Evolutionary conservation across 2,329 filamentous ascomycete genomes (phyloP).

Genomic region (Amphichorda felina): DNA sequence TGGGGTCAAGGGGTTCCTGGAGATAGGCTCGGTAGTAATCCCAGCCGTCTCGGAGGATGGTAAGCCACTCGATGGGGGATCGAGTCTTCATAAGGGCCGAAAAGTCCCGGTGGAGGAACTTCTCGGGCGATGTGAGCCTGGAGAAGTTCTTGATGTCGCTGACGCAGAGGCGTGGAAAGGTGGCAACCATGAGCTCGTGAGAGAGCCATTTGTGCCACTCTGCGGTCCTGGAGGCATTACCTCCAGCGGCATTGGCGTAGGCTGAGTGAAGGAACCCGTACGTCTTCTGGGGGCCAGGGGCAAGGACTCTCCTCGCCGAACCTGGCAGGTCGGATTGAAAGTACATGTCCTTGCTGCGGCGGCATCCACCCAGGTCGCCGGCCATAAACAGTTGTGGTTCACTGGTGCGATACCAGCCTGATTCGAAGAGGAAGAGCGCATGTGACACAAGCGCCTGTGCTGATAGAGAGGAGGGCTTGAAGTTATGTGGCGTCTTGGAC

Average conservation of each 20-base stretch:
- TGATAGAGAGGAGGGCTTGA: no score
- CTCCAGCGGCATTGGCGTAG: not conserved
- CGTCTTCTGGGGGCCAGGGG: not conserved
- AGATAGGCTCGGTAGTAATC: not conserved
- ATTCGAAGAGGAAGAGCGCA: not conserved
- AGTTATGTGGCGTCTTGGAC: no score
- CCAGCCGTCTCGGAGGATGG: not conserved
- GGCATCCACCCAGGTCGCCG: not conserved
- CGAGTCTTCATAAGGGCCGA: not conserved
- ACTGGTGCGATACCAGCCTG: not conserved
- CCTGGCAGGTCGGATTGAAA: not conserved
- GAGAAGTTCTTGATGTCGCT: not conserved
- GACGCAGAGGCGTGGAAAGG: not conserved
- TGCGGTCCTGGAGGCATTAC: not conserved
- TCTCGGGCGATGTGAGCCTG: not conserved
- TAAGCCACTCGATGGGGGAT: not conserved
- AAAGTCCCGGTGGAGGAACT: not conserved
- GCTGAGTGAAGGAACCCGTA: not conserved
- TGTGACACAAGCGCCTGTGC: not conserved
- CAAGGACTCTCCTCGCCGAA: not conserved
- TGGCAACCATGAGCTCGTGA: not conserved
- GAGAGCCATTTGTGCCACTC: not conserved
- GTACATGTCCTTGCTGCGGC: not conserved
- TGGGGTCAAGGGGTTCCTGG: not conserved
- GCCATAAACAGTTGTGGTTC: not conserved